Evolutionary conservation across 2,329 filamentous ascomycete species (phyloP).

Genomic region (Microthyrium microscopicum): DNA sequence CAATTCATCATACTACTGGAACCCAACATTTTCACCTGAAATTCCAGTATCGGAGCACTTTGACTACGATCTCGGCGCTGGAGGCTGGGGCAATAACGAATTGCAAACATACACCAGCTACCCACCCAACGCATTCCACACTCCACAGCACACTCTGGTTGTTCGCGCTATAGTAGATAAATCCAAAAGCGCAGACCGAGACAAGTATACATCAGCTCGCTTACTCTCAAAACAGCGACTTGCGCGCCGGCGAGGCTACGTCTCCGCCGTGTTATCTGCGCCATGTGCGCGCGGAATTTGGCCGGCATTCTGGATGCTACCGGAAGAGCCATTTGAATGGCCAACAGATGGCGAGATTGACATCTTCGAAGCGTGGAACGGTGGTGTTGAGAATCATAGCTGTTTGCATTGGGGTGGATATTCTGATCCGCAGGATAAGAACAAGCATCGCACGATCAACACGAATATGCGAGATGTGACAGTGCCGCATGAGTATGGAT

Average conservation of each 20-base stretch:
- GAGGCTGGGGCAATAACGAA: slow-evolving; percentile 47
- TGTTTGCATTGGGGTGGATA: slow-evolving; percentile 45
- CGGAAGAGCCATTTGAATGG: slow-evolving; percentile 41
- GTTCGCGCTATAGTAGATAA: slow-evolving; percentile 32
- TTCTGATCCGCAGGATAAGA: slow-evolving; percentile 34
- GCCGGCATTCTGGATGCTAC: slow-evolving; percentile 46
- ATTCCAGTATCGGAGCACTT: slow-evolving; percentile 34
- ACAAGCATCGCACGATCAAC: slow-evolving; percentile 39
- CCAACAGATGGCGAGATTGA: slow-evolving; percentile 43
- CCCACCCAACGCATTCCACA: slow-evolving; percentile 37
- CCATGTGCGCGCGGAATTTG: slow-evolving; percentile 41
- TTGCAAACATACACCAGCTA: slow-evolving; percentile 38
- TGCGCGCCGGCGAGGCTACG: slow-evolving; percentile 32
- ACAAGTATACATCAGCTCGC: slow-evolving; percentile 38
- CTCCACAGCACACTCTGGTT: slow-evolving; percentile 33
- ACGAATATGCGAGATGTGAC: slow-evolving; percentile 33
- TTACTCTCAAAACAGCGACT: slow-evolving; percentile 37
- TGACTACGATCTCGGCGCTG: slow-evolving; percentile 37
- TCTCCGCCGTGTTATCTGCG: slow-evolving; percentile 34
- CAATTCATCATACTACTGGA: slow-evolving; percentile 4
- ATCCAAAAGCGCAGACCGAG: slow-evolving; percentile 17
- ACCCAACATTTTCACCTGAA: slow-evolving; percentile 26
- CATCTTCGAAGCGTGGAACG: slow-evolving; percentile 46
- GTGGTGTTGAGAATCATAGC: slow-evolving; percentile 35
- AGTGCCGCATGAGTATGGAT: slow-evolving; percentile 35